phyloP scores from a whole-genome alignment of 2,329 filamentous ascomycete species.

The Penicillium sp. region DNA sequence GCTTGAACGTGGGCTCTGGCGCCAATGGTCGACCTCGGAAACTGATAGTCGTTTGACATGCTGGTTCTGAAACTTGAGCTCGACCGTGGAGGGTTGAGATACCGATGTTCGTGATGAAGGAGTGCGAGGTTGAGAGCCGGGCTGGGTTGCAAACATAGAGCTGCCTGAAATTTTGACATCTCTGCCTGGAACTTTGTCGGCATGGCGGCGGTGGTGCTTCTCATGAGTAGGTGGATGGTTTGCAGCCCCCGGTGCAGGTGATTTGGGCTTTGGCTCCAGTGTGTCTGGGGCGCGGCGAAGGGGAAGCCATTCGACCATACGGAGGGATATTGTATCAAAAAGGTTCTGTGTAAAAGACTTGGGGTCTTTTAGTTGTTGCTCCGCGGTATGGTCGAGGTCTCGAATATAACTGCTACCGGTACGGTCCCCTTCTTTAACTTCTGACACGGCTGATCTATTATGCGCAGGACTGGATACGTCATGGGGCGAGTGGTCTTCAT shows the following conservation, averaged over 20 bases:
- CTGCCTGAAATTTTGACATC: slow-evolving; percentile 9
- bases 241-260: background rate
- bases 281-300: slow-evolving; percentile 32
- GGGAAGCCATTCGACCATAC: slow-evolving; percentile 50
- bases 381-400: slow-evolving; percentile 22
- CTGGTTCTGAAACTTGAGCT: slow-evolving; percentile 39
- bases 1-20: slow-evolving; percentile 31
- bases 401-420: slow-evolving; percentile 12
- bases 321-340: slow-evolving; percentile 48
- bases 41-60: slow-evolving; percentile 42
- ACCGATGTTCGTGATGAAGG: slow-evolving; percentile 29
- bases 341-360: slow-evolving; percentile 62
- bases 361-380: slow-evolving; percentile 50
- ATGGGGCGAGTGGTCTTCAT: background rate
- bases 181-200: slow-evolving; percentile 4
- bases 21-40: slow-evolving; percentile 38
- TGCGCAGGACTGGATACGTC: background rate
- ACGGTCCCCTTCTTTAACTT: background rate
- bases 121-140: slow-evolving; percentile 24
- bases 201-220: slow-evolving; percentile 1
- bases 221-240: background rate
- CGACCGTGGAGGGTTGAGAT: slow-evolving; percentile 33
- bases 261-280: slow-evolving; percentile 13
- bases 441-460: background rate
- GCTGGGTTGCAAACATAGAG: background rate